Conservation (phyloP, 768 basidiomycete genomes). For the Trametes cubensis region DNA sequence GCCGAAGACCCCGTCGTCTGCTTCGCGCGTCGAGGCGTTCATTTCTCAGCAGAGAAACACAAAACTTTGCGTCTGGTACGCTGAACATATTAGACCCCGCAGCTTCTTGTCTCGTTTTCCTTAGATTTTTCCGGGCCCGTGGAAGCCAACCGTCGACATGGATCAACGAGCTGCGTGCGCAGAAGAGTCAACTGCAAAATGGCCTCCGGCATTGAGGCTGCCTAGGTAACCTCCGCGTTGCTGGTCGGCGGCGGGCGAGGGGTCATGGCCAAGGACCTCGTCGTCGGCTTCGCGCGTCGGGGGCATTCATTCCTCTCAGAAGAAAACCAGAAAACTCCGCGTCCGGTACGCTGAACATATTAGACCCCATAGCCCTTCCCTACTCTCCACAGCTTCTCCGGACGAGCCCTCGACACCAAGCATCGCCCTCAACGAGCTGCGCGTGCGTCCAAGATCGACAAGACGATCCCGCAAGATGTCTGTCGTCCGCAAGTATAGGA, state of each 20-base stretch:
- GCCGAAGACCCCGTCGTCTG: conserved; percentile 4
- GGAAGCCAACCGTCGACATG: background rate
- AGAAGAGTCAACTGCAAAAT: no score
- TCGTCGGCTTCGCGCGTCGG: conserved; percentile 1
- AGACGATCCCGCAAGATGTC: no score
- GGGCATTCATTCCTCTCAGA: background rate
- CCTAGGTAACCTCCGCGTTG: background rate
- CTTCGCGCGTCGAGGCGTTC: conserved; percentile 2
- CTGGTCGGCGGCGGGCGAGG: conserved; percentile 5
- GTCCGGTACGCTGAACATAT: background rate
- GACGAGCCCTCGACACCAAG: no score
- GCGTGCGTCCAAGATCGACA: no score
- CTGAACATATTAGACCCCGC: background rate
- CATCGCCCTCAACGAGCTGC: no score
- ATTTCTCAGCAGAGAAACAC: background rate
- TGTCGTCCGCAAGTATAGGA: background rate
- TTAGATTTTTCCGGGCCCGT: no score
- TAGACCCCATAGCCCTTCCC: background rate
- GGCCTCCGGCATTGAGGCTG: no score
- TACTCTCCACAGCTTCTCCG: background rate
- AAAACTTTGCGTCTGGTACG: background rate
- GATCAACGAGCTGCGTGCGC: background rate
- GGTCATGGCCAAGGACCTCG: conserved; percentile 1
- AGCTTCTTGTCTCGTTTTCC: background rate
- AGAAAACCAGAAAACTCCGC: background rate